Conservation (phyloP, 108 stramenopile genomes). For the Pelagomonas calceolata region DNA sequence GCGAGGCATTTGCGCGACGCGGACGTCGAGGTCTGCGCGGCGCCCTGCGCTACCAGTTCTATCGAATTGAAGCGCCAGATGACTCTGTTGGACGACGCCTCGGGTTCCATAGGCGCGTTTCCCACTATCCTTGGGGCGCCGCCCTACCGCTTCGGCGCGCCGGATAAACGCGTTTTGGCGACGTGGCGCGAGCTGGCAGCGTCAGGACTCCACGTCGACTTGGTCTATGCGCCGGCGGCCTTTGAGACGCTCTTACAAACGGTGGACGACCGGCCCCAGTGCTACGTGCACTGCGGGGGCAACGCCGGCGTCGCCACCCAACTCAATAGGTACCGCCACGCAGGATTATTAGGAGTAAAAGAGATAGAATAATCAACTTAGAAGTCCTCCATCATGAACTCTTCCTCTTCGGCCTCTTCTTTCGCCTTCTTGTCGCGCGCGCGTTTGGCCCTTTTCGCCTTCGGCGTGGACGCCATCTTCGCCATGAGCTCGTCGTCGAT, state of each 20-base stretch:
- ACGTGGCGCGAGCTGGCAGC: conserved; percentile 22
- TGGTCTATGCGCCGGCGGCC: conserved; percentile 20
- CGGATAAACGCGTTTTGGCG: conserved; percentile 10
- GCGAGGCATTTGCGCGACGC: conserved; percentile 13
- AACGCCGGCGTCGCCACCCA: conserved; percentile 75
- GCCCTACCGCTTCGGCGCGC: conserved; percentile 9
- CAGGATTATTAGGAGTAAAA: conserved; percentile 51
- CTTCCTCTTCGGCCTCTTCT: too few relatives aligned
- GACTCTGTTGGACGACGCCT: neutral
- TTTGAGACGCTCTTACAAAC: conserved; percentile 11
- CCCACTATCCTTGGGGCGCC: neutral
- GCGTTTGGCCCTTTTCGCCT: too few relatives aligned
- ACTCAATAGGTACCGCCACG: conserved; percentile 67
- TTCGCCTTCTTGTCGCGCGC: too few relatives aligned
- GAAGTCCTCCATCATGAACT: too few relatives aligned
- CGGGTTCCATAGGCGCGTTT: neutral
- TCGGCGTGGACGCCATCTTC: too few relatives aligned
- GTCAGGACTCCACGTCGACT: conserved; percentile 20
- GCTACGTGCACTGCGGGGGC: conserved; percentile 83
- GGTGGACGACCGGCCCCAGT: conserved; percentile 41
- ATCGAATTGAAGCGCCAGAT: neutral
- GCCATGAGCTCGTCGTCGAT: neutral
- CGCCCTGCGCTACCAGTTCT: conserved; percentile 12
- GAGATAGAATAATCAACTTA: too few relatives aligned
- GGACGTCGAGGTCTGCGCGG: conserved; percentile 10